phyloP scores from a whole-genome alignment of 768 basidiomycete genomes.

The Boletellus sp. region DNA sequence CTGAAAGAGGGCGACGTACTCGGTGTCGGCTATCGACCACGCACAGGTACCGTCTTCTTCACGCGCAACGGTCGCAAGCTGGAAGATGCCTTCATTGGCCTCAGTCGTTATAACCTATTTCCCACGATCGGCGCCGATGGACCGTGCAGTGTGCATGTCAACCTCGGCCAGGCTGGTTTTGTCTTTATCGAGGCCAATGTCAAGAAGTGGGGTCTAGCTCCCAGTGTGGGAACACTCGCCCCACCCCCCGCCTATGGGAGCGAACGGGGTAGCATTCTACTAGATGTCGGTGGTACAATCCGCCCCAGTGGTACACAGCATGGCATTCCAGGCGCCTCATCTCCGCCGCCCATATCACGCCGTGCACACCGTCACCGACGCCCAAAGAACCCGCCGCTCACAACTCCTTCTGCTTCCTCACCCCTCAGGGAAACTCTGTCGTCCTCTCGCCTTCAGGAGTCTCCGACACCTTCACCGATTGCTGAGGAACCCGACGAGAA shows the following conservation, averaged over 20 bases:
- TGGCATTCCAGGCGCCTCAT: slow-evolving; percentile 44
- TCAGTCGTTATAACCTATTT: slow-evolving; percentile 91
- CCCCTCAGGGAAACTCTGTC: slow-evolving; percentile 57
- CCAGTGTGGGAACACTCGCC: slow-evolving; percentile 93
- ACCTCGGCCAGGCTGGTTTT: slow-evolving; percentile 96
- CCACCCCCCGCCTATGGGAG: slow-evolving; percentile 98
- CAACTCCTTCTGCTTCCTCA: slow-evolving; percentile 52
- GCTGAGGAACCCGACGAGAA: slow-evolving; percentile 56
- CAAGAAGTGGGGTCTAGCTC: slow-evolving; percentile 99
- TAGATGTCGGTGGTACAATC: slow-evolving; percentile 68
- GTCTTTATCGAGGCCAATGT: slow-evolving; percentile 99
- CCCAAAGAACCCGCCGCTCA: slow-evolving; percentile 37
- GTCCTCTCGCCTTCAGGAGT: slow-evolving; percentile 41
- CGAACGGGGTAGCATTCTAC: slow-evolving; percentile 91
- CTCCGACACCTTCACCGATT: slow-evolving; percentile 61
- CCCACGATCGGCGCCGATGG: slow-evolving; percentile 96
- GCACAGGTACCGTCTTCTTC: slow-evolving; percentile 98
- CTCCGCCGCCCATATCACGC: slow-evolving; percentile 41
- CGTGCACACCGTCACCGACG: slow-evolving; percentile 63
- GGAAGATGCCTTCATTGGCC: slow-evolving; percentile 91
- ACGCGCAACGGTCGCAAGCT: slow-evolving; percentile 96
- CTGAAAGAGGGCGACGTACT: slow-evolving; percentile 95
- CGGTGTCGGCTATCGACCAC: slow-evolving; percentile 92
- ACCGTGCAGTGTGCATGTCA: slow-evolving; percentile 94
- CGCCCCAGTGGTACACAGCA: slow-evolving; percentile 38